Evolutionary conservation across 2,329 filamentous ascomycete species (phyloP).

Genomic region (Daldinia sp.): DNA sequence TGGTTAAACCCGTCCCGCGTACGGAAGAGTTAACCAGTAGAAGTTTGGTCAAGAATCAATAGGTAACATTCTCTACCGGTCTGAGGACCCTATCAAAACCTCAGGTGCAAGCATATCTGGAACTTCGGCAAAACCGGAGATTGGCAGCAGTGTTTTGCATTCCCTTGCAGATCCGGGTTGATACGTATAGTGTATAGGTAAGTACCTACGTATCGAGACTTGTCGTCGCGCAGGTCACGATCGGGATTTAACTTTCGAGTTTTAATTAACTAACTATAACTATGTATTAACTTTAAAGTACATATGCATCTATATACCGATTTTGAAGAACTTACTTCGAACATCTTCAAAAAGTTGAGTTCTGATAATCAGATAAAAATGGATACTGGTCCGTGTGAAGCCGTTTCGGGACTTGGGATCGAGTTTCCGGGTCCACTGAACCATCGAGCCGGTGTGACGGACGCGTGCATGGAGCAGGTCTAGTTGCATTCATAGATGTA

Average conservation of each 20-base stretch:
- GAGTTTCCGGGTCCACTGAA: neutral
- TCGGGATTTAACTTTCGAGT: conserved; percentile 11
- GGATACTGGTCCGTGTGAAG: neutral
- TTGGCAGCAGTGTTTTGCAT: conserved; percentile 4
- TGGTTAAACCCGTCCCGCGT: conserved; percentile 25
- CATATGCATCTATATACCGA: no score
- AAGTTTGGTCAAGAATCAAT: conserved; percentile 31
- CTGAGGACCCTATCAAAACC: conserved; percentile 28
- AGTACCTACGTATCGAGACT: neutral
- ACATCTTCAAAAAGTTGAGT: neutral
- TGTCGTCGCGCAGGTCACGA: conserved; percentile 18
- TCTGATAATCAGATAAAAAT: neutral
- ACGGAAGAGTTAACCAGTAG: conserved; percentile 23
- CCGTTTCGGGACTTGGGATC: neutral
- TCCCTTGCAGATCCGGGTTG: neutral
- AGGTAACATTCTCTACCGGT: conserved; percentile 28
- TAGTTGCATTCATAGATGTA: no score
- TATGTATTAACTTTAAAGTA: no score
- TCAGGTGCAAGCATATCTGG: conserved; percentile 21
- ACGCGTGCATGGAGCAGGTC: no score
- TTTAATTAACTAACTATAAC: no score
- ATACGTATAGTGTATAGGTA: neutral
- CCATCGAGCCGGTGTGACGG: neutral
- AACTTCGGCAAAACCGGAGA: conserved; percentile 30
- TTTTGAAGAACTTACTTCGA: no score